Conservation (phyloP, 768 basidiomycete species). For the Tylopilus plumbeoviolaceoides region DNA sequence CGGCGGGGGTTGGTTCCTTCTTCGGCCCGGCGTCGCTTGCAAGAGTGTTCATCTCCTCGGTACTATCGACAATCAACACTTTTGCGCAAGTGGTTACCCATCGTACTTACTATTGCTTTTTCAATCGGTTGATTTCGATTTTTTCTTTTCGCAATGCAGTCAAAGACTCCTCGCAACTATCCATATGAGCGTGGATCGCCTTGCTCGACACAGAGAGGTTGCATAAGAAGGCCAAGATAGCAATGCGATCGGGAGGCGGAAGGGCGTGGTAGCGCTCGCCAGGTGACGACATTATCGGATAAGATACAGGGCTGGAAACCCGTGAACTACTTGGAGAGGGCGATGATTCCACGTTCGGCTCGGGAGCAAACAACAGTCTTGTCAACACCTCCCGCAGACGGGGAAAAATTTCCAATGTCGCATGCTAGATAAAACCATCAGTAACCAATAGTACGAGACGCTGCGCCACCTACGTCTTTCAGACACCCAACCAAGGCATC, state of each 20-base stretch:
- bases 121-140: conserved; percentile 88
- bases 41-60: conserved; percentile 72
- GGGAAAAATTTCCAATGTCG: conserved; percentile 68
- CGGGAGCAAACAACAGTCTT: conserved; percentile 67
- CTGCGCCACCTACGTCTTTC: conserved; percentile 70
- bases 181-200: conserved; percentile 83
- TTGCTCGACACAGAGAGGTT: conserved; percentile 90
- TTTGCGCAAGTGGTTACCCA: conserved; percentile 6
- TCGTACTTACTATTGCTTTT: conserved; percentile 77
- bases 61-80: conserved; percentile 35
- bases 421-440: conserved; percentile 49
- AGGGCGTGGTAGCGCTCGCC: conserved; percentile 69
- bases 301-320: conserved; percentile 43
- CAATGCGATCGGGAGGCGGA: conserved; percentile 74
- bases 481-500: conserved; percentile 84
- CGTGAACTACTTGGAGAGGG: conserved; percentile 46
- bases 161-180: conserved; percentile 82
- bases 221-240: conserved; percentile 83
- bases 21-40: conserved; percentile 49
- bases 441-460: not conserved
- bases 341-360: conserved; percentile 38
- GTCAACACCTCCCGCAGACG: conserved; percentile 68
- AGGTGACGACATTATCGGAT: conserved; percentile 47
- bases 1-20: conserved; percentile 40
- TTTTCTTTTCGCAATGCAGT: conserved; percentile 94